These are phyloP conservation scores for Pichia sp. DNA, from an alignment of 1,139 yeast species.

Conservation along the genomic window DNA sequence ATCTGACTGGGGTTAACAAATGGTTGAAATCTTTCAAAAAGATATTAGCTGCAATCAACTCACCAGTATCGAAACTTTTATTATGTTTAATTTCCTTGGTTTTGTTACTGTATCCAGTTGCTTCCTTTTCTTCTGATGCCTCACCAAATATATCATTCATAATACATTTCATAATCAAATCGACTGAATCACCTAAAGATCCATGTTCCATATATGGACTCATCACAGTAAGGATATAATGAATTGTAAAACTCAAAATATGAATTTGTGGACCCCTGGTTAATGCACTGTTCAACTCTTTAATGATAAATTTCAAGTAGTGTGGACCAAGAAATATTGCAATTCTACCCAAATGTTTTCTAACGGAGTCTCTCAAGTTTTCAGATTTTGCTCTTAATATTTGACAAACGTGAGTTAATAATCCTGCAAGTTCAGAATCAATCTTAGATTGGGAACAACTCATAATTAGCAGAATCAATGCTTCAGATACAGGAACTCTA, in stretches of 20 bases:
- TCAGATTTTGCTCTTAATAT: conserved; percentile 81
- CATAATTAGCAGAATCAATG: conserved; percentile 61
- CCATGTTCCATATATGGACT: conserved; percentile 45
- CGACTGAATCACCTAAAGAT: conserved; percentile 65
- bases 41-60: conserved; percentile 61
- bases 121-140: conserved; percentile 91
- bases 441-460: conserved; percentile 54
- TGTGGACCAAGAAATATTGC: conserved; percentile 59
- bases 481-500: conserved; percentile 77
- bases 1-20: conserved; percentile 63
- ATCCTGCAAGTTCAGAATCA: conserved; percentile 63
- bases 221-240: conserved; percentile 55
- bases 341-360: conserved; percentile 67
- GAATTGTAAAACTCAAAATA: conserved; percentile 83
- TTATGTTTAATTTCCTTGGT: conserved; percentile 89
- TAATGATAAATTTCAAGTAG: conserved; percentile 65
- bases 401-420: conserved; percentile 79
- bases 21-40: conserved; percentile 50
- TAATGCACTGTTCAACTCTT: conserved; percentile 72
- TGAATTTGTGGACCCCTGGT: conserved; percentile 91
- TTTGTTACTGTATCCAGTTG: conserved; percentile 79
- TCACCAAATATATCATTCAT: conserved; percentile 94
- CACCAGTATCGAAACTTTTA: conserved; percentile 84
- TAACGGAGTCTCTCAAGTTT: conserved; percentile 79
- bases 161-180: conserved; percentile 55